phyloP scores from a whole-genome alignment of 1,284 basidiomycete species.

The Cryptococcus amylolentus region DNA sequence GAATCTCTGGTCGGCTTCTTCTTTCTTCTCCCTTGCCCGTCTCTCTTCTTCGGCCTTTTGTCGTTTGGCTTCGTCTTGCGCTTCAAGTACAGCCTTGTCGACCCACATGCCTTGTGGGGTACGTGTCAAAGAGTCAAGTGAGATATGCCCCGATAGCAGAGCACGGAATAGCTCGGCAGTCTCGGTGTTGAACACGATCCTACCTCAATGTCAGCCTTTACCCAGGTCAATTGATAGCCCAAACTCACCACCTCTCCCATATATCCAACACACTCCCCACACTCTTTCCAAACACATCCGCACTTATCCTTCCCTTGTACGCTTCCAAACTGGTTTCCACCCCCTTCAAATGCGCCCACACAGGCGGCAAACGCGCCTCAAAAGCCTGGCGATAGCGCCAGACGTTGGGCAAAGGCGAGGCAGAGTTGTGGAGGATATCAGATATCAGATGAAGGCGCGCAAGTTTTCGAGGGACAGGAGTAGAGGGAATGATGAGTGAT shows the following conservation, averaged over 20 bases:
- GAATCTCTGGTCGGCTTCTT: slow-evolving; percentile 56
- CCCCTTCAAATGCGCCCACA: slow-evolving; percentile 89
- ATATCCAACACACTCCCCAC: slow-evolving; percentile 79
- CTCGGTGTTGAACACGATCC: slow-evolving; percentile 83
- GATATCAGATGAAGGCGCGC: slow-evolving; percentile 92
- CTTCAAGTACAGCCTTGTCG: not conserved
- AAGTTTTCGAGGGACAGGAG: slow-evolving; percentile 91
- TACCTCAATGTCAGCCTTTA: slow-evolving; percentile 8
- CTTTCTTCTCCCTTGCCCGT: slow-evolving; percentile 3
- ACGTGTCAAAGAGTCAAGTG: slow-evolving; percentile 6
- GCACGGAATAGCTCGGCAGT: slow-evolving; percentile 67
- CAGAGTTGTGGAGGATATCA: slow-evolving; percentile 93
- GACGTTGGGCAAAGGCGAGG: slow-evolving; percentile 51
- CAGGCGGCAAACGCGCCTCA: slow-evolving; percentile 75
- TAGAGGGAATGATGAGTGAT: slow-evolving; percentile 76
- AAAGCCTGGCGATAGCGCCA: slow-evolving; percentile 94
- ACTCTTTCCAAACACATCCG: slow-evolving; percentile 87
- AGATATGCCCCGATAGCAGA: slow-evolving; percentile 63
- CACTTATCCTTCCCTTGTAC: slow-evolving; percentile 79
- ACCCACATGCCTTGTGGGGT: not conserved
- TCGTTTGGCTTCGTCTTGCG: slow-evolving; percentile 1
- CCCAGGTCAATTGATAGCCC: not conserved
- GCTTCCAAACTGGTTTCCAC: slow-evolving; percentile 77
- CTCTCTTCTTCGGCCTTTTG: slow-evolving; percentile 4
- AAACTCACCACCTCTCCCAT: slow-evolving; percentile 79